These are phyloP conservation scores for Aurifilum marmelostoma DNA, from an alignment of 2,329 filamentous ascomycete genomes.

Conservation along the genomic window DNA sequence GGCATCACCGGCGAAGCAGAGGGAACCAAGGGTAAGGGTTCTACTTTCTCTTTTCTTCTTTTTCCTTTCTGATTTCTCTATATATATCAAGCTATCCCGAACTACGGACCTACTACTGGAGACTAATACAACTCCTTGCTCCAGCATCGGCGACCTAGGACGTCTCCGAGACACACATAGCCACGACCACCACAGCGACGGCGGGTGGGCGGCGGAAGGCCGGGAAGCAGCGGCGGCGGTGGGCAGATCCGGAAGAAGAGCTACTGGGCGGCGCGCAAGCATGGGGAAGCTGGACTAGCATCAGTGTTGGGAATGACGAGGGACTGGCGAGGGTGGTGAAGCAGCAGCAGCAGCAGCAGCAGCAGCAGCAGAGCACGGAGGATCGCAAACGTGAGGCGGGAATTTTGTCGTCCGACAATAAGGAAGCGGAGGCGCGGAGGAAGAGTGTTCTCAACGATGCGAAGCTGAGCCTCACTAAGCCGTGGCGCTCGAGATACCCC, in stretches of 20 bases:
- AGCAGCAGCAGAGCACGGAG: not conserved
- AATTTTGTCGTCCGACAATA: not conserved
- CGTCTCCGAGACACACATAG: slow-evolving; percentile 18
- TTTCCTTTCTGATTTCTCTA: no score
- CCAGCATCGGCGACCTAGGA: slow-evolving; percentile 28
- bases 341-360: not conserved
- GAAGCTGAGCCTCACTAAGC: slow-evolving; percentile 25
- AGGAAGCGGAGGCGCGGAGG: not conserved
- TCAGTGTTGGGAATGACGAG: not conserved
- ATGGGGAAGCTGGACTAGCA: slow-evolving; percentile 13
- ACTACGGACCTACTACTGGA: no score
- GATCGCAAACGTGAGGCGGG: not conserved
- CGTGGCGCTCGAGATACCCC: slow-evolving; percentile 29
- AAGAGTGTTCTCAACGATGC: slow-evolving; percentile 19
- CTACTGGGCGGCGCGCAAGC: slow-evolving; percentile 21
- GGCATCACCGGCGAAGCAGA: slow-evolving; percentile 46
- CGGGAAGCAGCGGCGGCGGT: slow-evolving; percentile 11
- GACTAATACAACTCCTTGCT: slow-evolving; percentile 4
- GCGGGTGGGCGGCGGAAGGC: slow-evolving; percentile 3
- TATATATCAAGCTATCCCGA: no score
- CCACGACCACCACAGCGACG: slow-evolving; percentile 5
- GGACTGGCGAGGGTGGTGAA: not conserved
- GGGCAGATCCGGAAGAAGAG: slow-evolving; percentile 20
- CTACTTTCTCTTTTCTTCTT: no score
- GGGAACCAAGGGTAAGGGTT: slow-evolving; percentile 28